Evolutionary conservation across 2,329 filamentous ascomycete species (phyloP).

Genomic region (Colletotrichum nymphaeae): DNA sequence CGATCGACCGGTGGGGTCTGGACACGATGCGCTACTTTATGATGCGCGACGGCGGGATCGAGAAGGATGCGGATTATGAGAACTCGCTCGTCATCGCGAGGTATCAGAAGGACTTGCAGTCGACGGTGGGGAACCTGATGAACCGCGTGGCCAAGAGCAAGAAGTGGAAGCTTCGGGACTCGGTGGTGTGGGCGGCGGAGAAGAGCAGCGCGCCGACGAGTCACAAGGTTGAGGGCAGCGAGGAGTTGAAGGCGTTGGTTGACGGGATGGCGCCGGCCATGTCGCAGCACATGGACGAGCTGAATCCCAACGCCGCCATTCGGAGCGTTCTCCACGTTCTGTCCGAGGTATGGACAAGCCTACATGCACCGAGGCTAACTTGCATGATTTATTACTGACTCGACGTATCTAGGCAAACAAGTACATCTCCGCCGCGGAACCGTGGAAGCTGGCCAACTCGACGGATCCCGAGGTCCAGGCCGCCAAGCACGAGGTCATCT

Average conservation of each 20-base stretch:
- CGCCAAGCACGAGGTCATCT: constrained; percentile 72
- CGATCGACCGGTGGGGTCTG: constrained; percentile 87
- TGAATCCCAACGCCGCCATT: constrained; percentile 75
- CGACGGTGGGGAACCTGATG: constrained; percentile 83
- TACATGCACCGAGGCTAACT: neutral
- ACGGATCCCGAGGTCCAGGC: constrained; percentile 46
- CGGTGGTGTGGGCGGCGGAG: constrained; percentile 53
- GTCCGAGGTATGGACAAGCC: constrained; percentile 59
- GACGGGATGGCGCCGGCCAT: constrained; percentile 43
- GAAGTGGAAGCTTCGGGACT: constrained; percentile 74
- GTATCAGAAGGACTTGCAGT: constrained; percentile 84
- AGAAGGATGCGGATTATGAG: constrained; percentile 84
- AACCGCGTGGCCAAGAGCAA: constrained; percentile 76
- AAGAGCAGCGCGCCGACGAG: neutral
- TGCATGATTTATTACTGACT: constrained; percentile 32
- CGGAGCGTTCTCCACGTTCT: constrained; percentile 72
- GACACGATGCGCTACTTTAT: constrained; percentile 93
- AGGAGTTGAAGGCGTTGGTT: constrained; percentile 43
- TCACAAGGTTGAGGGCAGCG: neutral
- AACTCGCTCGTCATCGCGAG: constrained; percentile 79
- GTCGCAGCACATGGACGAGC: constrained; percentile 67
- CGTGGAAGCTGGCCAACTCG: constrained; percentile 72
- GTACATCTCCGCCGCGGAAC: constrained; percentile 68
- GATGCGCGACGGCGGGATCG: constrained; percentile 80
- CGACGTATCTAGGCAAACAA: constrained; percentile 49